A percentile compares a stretch with the other conserved stretches of the same genome.
Conservation (phyloP, 306 rosid genomes). For the Datisca glomerata region DNA sequence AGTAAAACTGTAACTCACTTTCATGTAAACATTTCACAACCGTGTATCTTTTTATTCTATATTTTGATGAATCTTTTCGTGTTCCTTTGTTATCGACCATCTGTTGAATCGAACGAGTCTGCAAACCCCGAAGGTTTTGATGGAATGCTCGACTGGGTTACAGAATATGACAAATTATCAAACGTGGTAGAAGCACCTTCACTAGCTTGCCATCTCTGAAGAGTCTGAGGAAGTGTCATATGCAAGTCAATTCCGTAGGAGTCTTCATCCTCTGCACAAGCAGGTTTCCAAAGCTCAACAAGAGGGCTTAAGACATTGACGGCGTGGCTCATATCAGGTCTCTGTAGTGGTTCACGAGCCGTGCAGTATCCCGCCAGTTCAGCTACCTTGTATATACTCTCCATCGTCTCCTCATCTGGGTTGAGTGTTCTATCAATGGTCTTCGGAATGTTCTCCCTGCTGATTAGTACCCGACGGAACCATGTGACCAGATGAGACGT, state of each 20-base stretch:
- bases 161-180: constrained; percentile 47
- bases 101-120: constrained; percentile 55
- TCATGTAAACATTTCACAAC: too few relatives aligned
- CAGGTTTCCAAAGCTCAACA: constrained; percentile 77
- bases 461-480: constrained; percentile 66
- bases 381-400: constrained; percentile 71
- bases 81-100: constrained; percentile 44
- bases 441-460: constrained; percentile 84
- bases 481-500: constrained; percentile 76
- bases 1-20: too few relatives aligned
- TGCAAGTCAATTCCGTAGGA: constrained; percentile 50
- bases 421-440: constrained; percentile 59
- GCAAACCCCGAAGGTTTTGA: constrained; percentile 73
- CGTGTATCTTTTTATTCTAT: background rate
- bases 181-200: constrained; percentile 79
- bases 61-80: constrained; percentile 4
- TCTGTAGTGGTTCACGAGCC: constrained; percentile 80
- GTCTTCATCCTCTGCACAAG: constrained; percentile 54
- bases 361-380: constrained; percentile 86
- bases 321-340: constrained; percentile 90
- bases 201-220: constrained; percentile 85
- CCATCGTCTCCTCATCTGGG: constrained; percentile 83
- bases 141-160: constrained; percentile 71
- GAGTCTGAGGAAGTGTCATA: constrained; percentile 75
- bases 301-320: constrained; percentile 72